Base-by-base conservation (phyloP, 2,329 filamentous ascomycete species). In the Trichoderma arundinaceum region DNA sequence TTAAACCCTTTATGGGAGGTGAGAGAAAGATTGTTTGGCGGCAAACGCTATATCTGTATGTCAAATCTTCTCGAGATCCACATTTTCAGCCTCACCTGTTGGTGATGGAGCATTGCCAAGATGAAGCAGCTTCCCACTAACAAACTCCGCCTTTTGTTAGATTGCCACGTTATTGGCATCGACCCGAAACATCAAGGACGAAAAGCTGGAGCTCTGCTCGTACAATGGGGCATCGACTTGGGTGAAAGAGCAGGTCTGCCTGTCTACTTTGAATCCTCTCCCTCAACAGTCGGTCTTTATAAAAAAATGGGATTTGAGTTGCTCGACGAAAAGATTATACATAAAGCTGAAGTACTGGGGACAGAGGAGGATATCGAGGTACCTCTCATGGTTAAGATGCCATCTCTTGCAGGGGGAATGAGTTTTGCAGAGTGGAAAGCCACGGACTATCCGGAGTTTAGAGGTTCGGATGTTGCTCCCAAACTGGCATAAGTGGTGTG, bases 181-280 rank as follows among this genome's bases (percentile, higher is more conserved):
- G 76, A 81, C 51, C 81, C 81, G 9, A 74, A 73, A 53, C 70
- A 77, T 67, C 81, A 83, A 67, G 76, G 80, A 35, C 78, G 74
- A 65, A 79, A 79, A 22, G 77, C 79, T 6, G 81, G 80, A 13
- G 75, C 76, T 2, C 70, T 77, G 22, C 71, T 83, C 51, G 77
- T 80, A 7, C 72, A 81, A 67, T 81, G 77, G 72, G 80, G 79
- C 38, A 70, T 74, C n/a, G 72, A 77, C 19, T 70, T 58, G 12
- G 54, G 54, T 7, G 54, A 58, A 2, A 39, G 54, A 15, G 54
- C 41, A 10, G 54, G 54, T 5, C n/a, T 48, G 2, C 56, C 81
- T 4, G 73, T 82, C 4, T 83, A 83, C 72, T 76, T 83, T 46
- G 82, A 84, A 71, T 79, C 80, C 1, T 82, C 80, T 0, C 77